Conservation (phyloP, 495 filamentous ascomycete species). For the Geopyxis carbonaria region DNA sequence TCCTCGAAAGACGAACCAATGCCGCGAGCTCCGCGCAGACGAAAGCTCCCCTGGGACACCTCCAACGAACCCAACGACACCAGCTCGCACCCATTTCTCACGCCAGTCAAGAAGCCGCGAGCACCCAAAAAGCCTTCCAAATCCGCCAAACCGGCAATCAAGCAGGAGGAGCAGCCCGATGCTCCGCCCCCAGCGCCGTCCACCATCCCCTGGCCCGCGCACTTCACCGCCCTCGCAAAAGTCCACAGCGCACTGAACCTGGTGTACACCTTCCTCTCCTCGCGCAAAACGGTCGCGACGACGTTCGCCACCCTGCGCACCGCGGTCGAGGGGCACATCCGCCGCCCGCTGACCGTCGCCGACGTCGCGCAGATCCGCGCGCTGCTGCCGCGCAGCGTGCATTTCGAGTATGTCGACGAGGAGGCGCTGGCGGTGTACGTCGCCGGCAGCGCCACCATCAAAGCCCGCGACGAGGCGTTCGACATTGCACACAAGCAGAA, state of each 20-base stretch:
- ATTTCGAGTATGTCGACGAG: conserved; percentile 78
- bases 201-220: conserved; percentile 51
- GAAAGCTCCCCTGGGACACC: too few species aligned
- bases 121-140: conserved; percentile 16
- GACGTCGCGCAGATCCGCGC: conserved; percentile 72
- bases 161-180: conserved; percentile 12
- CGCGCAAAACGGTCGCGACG: conserved; percentile 76
- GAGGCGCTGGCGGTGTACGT: conserved; percentile 61
- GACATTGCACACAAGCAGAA: conserved; percentile 24
- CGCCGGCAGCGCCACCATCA: conserved; percentile 32
- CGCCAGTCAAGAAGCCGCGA: background rate
- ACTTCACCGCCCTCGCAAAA: conserved; percentile 54
- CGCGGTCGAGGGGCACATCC: conserved; percentile 69
- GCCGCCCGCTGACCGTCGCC: conserved; percentile 47
- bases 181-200: conserved; percentile 6
- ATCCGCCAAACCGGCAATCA: conserved; percentile 4
- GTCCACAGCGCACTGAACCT: conserved; percentile 75
- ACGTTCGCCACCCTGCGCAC: conserved; percentile 76
- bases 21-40: too few species aligned
- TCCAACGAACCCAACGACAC: background rate
- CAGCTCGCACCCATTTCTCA: background rate
- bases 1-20: too few species aligned
- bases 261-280: conserved; percentile 76
- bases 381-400: conserved; percentile 55
- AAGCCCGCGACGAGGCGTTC: conserved; percentile 29